Evolutionary conservation across 768 basidiomycete genomes (phyloP).

Genomic region (Mycena epipterygia): DNA sequence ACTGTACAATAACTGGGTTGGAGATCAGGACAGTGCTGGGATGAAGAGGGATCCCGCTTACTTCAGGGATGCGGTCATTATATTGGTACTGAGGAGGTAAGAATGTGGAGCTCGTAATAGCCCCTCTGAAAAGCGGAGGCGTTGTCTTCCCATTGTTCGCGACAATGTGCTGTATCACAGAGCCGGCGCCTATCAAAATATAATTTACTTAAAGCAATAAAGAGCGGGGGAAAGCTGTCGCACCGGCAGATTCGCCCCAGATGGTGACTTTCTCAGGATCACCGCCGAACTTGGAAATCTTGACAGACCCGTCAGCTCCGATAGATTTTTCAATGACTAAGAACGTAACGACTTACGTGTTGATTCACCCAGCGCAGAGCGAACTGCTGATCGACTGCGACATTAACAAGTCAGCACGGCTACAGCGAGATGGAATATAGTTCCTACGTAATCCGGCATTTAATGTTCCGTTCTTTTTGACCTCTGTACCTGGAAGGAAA

Average conservation of each 20-base stretch:
- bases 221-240: neutral
- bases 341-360: constrained; percentile 30
- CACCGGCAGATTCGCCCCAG: constrained; percentile 45
- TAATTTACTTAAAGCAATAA: no score
- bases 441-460: constrained; percentile 45
- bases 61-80: constrained; percentile 40
- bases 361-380: constrained; percentile 48
- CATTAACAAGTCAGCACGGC: neutral
- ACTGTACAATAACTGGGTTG: neutral
- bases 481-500: constrained; percentile 44
- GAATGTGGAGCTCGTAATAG: constrained; percentile 48
- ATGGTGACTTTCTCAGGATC: constrained; percentile 40
- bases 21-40: neutral
- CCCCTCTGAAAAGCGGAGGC: constrained; percentile 49
- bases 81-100: constrained; percentile 50
- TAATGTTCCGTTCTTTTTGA: constrained; percentile 42
- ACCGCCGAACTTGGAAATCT: no score
- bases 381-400: constrained; percentile 45
- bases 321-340: neutral
- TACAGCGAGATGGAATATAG: neutral
- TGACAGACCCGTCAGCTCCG: neutral
- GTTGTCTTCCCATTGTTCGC: constrained; percentile 47
- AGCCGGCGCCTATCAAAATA: constrained; percentile 51
- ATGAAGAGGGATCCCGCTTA: neutral
- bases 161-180: constrained; percentile 51